These are phyloP conservation scores for Aspergillus pseudonomiae DNA, from an alignment of 2,329 filamentous ascomycete species.

Conservation along the genomic window DNA sequence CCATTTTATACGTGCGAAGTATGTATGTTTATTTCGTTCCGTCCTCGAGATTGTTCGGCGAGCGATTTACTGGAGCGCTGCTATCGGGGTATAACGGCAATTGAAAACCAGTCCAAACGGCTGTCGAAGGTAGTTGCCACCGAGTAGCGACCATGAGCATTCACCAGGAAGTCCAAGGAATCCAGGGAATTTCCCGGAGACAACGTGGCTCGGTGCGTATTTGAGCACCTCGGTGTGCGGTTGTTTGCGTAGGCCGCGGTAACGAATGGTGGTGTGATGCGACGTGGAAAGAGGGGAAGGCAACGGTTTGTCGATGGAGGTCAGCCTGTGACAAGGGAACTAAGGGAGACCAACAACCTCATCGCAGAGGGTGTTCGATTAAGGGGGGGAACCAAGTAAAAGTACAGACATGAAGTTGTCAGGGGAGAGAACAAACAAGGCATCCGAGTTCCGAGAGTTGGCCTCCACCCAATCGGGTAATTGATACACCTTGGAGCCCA, in stretches of 20 bases:
- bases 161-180: background rate
- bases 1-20: slow-evolving; percentile 52
- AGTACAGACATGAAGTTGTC: background rate
- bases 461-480: slow-evolving; percentile 16
- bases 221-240: background rate
- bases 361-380: slow-evolving; percentile 8
- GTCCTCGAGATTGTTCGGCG: background rate
- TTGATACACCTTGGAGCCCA: slow-evolving; percentile 12
- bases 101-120: background rate
- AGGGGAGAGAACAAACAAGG: background rate
- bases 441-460: background rate
- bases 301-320: background rate
- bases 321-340: slow-evolving; percentile 1
- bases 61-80: background rate
- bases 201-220: background rate
- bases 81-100: background rate
- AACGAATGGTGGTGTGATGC: slow-evolving; percentile 4
- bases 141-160: background rate
- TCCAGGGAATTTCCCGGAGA: background rate
- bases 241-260: background rate
- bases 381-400: background rate
- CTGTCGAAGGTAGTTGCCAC: background rate
- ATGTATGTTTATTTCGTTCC: background rate
- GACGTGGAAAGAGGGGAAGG: slow-evolving; percentile 2
- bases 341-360: slow-evolving; percentile 7